A percentile compares a stretch with the other conserved stretches of the same genome.
These are phyloP conservation scores for Perkinsela sp. DNA, from an alignment of 208 protist genomes.

Conservation along the genomic window DNA sequence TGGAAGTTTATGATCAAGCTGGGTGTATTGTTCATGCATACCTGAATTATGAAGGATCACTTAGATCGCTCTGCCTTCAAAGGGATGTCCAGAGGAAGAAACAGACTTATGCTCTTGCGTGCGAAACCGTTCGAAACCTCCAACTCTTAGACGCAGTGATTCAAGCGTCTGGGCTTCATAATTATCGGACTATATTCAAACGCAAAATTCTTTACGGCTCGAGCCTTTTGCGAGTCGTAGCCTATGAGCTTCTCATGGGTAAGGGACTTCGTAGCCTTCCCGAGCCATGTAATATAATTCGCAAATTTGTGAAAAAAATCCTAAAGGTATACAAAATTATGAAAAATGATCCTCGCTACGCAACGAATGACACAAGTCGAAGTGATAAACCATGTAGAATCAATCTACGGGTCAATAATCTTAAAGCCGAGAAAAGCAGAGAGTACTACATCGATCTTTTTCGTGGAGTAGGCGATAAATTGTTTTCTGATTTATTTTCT, in stretches of 20 bases:
- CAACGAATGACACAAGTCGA: background rate
- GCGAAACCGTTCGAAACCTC: constrained; percentile 52
- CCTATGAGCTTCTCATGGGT: constrained; percentile 49
- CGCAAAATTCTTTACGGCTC: constrained; percentile 23
- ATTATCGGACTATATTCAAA: constrained; percentile 10
- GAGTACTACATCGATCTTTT: background rate
- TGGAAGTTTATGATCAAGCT: constrained; percentile 66
- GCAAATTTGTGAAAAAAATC: background rate
- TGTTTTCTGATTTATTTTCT: background rate
- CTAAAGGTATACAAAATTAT: background rate
- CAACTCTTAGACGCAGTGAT: constrained; percentile 53
- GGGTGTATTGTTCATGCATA: constrained; percentile 32
- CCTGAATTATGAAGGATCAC: constrained; percentile 30
- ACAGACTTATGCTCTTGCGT: constrained; percentile 65
- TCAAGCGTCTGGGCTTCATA: constrained; percentile 34
- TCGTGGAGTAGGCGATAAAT: background rate
- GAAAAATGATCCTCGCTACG: background rate
- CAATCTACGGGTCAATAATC: background rate
- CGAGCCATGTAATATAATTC: background rate
- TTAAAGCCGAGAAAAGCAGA: background rate
- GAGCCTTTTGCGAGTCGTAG: constrained; percentile 39
- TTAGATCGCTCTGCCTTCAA: constrained; percentile 55
- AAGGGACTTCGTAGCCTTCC: constrained; percentile 17
- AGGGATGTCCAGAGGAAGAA: constrained; percentile 71
- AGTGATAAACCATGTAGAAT: background rate